Evolutionary conservation across 768 basidiomycete genomes (phyloP), one percentile per base, ranked within the genome.

Genomic region (Tricholoma saponaceum): DNA sequence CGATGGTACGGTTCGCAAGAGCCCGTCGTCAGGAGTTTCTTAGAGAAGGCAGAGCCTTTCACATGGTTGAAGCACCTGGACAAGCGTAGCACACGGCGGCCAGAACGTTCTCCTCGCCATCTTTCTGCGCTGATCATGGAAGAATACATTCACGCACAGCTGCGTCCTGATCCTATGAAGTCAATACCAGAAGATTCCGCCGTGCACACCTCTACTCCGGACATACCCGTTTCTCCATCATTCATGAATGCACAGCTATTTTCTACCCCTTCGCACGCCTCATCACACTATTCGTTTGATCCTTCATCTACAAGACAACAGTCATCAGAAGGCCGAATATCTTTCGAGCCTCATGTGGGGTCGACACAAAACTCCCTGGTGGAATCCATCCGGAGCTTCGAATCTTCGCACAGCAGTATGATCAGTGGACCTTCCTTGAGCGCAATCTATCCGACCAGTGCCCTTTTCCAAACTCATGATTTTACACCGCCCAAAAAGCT

Each of bases 61-160:
- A 83, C 84, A 6, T 92, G 89, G 90, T 71, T 90, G 26, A 87
- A 83, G 63, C 86, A 90, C 60, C 72, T 83, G 50, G 81, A 85
- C 49, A 83, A 75, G 58, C 76, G 67, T 54, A 69, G 69, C 39
- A 67, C 63, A 46, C 73, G 65, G 51, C 60, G 63, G 33, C 59
- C 61, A 25, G 60, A 56, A 47, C 77, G 81, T 41, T 76, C 79
- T 39, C 79, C 78, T 3, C 85, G 87, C 84, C 76, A 84, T 66
- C 65, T 90, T 50, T 83, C 89, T 8, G 89, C 90, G 3, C 72
- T 87, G 52, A 80, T 88, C 12, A 75, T 86, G 59, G 86, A 90
- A 67, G 84, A 89, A 66, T 89, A 83, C 63, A 57, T 79, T 20
- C 80, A 77, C 60, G 72, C 76, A 4, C 78, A 76, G 54, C 55